Base-by-base conservation (phyloP, 257 asterid species). In the Paraleonurus japonicus region DNA sequence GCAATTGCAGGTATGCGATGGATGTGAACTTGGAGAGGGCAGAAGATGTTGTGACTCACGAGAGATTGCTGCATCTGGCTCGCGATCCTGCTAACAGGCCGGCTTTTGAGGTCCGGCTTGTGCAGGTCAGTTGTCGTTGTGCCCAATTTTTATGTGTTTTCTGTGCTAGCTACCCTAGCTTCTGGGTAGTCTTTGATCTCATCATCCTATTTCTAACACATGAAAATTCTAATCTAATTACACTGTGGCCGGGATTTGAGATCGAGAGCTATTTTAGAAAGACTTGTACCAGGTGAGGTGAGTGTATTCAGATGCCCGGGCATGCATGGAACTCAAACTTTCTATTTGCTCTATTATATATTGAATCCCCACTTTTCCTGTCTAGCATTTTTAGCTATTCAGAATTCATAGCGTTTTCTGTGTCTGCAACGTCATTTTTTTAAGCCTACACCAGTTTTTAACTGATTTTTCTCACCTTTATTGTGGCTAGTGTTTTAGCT, bases 11-110 rank as follows among this genome's bases (percentile, higher is more conserved):
- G 86, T 94, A 94, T 77, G 99, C 98, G 7, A 75, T 86, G 84
- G 99, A 94, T 85, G 98, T 95, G 80, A 94, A 94, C 72, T 89
- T 89, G 32, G 97, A 94, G 78, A 91, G 96, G 69, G 96, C 96
- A 16, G 97, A 89, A 76, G 99, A 95, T 82, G 99, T 95, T 80
- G 88, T 95, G 27, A 87, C 86, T 4, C 99, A 94, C 88, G 89
- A 81, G 83, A 75, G 90, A 13, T 79, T 94, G 79, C 82, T 94
- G 85, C 86, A 86, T 33, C 91, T 91, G 60, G 99, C 99, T 2
- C 80, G 75, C 37, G 95, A 91, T 94, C 95, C 98, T 24, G 88
- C 87, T 51, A 86, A 84, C 80, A 83, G 96, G 72, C 99, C 98
- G 7, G 99, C 83, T 35, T 84, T 94, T 43, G 99, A 94, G 75